Percentiles rank a stretch among this genome's conserved stretches.
These are phyloP conservation scores for Tuber umbilicatum DNA, from an alignment of 495 filamentous ascomycete genomes.

Conservation along the genomic window DNA sequence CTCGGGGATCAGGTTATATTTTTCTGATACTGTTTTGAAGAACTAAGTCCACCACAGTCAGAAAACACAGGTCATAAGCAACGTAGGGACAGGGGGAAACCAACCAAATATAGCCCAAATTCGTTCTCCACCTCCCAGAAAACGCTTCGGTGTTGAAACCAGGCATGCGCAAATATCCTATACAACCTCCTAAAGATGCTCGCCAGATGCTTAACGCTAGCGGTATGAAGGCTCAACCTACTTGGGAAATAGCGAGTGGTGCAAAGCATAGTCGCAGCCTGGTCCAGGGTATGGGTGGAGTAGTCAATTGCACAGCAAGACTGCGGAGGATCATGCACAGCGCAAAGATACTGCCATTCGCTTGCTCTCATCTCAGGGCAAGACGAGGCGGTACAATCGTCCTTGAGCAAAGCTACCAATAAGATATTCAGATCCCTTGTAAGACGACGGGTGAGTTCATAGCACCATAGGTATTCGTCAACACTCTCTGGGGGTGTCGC, in stretches of 20 bases:
- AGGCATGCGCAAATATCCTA: constrained; percentile 95
- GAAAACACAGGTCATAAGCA: neutral
- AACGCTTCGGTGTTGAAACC: constrained; percentile 93
- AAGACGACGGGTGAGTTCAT: constrained; percentile 92
- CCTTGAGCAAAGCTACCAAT: constrained; percentile 84
- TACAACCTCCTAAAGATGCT: constrained; percentile 93
- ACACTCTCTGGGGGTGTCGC: constrained; percentile 71
- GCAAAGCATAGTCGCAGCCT: constrained; percentile 85
- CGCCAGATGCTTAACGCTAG: constrained; percentile 70
- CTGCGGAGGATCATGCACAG: constrained; percentile 91
- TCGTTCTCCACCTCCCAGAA: constrained; percentile 92
- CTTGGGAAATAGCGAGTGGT: constrained; percentile 88
- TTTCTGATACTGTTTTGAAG: constrained; percentile 93
- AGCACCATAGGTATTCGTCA: constrained; percentile 86
- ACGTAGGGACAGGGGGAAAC: neutral
- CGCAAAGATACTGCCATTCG: constrained; percentile 98
- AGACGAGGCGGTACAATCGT: constrained; percentile 73
- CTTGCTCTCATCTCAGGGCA: constrained; percentile 97
- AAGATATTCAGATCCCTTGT: constrained; percentile 87
- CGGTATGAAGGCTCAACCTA: constrained; percentile 62
- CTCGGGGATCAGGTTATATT: constrained; percentile 76
- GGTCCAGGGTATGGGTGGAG: constrained; percentile 95
- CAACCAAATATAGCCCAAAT: constrained; percentile 69
- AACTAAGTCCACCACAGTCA: constrained; percentile 45
- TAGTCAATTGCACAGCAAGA: constrained; percentile 97